phyloP scores from a whole-genome alignment of 805 yeast genomes.

The Starmerella asiatica region DNA sequence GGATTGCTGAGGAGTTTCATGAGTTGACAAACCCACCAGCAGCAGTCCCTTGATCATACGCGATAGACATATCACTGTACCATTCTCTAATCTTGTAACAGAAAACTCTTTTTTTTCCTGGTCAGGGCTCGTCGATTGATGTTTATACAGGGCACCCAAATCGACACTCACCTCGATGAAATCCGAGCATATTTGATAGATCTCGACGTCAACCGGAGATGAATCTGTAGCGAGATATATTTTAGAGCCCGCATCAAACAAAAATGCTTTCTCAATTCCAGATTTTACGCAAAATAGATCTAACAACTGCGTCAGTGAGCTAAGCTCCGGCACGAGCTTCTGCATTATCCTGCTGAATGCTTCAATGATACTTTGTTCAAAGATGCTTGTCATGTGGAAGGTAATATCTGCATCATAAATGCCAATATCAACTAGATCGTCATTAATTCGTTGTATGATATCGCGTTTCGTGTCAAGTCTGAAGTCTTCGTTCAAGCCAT shows the following conservation, averaged over 20 bases:
- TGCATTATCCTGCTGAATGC: conserved; percentile 90
- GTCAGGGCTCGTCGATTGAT: conserved; percentile 1
- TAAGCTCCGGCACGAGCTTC: conserved; percentile 75
- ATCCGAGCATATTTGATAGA: conserved; percentile 94
- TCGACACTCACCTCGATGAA: conserved; percentile 91
- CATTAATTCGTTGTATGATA: conserved; percentile 90
- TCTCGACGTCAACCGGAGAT: conserved; percentile 86
- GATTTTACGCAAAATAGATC: conserved; percentile 81
- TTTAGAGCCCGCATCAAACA: conserved; percentile 84
- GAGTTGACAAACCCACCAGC: conserved; percentile 69
- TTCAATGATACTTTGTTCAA: conserved; percentile 91
- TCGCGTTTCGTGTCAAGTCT: conserved; percentile 90
- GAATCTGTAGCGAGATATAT: conserved; percentile 94
- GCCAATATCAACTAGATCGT: conserved; percentile 79
- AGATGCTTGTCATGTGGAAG: conserved; percentile 83
- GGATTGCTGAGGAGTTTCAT: conserved; percentile 40
- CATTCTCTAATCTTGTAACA: conserved; percentile 57
- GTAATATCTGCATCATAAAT: conserved; percentile 82
- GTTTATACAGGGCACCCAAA: conserved; percentile 37
- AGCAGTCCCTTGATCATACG: conserved; percentile 92
- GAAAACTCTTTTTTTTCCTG: conserved; percentile 10
- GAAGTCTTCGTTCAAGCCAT: conserved; percentile 87
- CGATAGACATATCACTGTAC: conserved; percentile 66
- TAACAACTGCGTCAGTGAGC: conserved; percentile 73
- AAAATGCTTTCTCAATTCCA: conserved; percentile 80